These are phyloP conservation scores for Botryococcus braunii DNA, from an alignment of 163 green algal genomes.

Conservation along the genomic window DNA sequence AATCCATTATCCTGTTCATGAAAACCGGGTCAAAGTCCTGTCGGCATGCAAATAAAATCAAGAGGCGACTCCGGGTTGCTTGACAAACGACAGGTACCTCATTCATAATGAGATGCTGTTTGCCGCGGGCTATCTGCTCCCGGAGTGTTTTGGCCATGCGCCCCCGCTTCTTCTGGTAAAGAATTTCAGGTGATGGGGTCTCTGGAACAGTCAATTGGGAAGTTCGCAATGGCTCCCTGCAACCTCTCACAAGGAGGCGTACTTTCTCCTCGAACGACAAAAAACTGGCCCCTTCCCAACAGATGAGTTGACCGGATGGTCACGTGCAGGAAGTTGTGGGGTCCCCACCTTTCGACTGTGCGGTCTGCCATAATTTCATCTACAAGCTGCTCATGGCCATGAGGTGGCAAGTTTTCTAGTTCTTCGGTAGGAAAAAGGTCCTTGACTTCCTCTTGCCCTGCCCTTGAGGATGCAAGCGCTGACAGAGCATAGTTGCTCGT, in stretches of 20 bases:
- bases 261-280: background rate
- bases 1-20: too few relatives aligned
- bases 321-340: background rate
- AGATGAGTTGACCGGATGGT: background rate
- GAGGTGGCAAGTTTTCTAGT: background rate
- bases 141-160: background rate
- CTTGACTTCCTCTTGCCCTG: background rate
- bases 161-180: background rate
- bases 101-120: too few relatives aligned
- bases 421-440: too few relatives aligned
- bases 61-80: too few relatives aligned
- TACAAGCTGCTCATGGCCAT: slow-evolving; percentile 4
- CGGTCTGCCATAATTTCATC: background rate
- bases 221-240: slow-evolving; percentile 19
- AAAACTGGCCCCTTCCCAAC: background rate
- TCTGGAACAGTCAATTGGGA: slow-evolving; percentile 78
- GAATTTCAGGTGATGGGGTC: slow-evolving; percentile 61
- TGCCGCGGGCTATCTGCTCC: too few relatives aligned
- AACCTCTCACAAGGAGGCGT: slow-evolving; percentile 4
- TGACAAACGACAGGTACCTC: too few relatives aligned
- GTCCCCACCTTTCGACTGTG: background rate
- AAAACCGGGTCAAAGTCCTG: too few relatives aligned
- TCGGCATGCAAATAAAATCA: too few relatives aligned
- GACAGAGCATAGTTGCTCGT: slow-evolving; percentile 55
- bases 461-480: slow-evolving; percentile 15